Base-by-base conservation (phyloP, 805 yeast species). In the Jamesozyma gamospora region DNA sequence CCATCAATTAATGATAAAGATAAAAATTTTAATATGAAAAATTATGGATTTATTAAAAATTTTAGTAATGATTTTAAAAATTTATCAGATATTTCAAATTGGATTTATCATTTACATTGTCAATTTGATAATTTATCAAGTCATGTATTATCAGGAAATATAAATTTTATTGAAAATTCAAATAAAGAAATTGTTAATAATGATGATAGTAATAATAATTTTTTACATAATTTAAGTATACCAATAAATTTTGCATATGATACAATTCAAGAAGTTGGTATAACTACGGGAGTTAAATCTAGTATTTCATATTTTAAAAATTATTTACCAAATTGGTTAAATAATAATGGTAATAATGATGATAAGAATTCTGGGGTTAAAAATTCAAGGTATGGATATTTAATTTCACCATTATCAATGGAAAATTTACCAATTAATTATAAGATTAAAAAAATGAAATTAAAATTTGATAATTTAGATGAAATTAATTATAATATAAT, bases 241-340 rank as follows among this genome's bases (percentile, higher is more conserved):
- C 64, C 64, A 4, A 43, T 60, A 16, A 41, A 58, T 1, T 53
- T 60, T 40, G 59, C 64, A 24, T 55, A 53, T 30, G 64, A 60
- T 41, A 55, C 62, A 3, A 50, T 58, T n/a, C 62, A 58, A 34
- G 64, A 60, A 36, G 55, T 60, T 15, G 60, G 64, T 11, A 36
- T 43, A 3, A 57, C 61, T 29, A 53, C 63, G 1, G 64, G 64
- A 2, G 50, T 60, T 4, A 48, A 61, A 4, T 48, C 42, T 27
- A 58, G 62, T 40, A 44, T 58, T 33, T 56, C 62, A 1, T 39
- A 54, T 18, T 41, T 58, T 11, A 50, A 51, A 33, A 50, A 49
- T 35, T 56, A 55, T 41, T 42, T 58, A 6, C 63, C 64, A 3
- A 44, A 30, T 15, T 51, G 53, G 48, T 21, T 42, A 10, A 32